Evolutionary conservation across 805 yeast genomes (phyloP).

Genomic region (Pichia ethanolica): DNA sequence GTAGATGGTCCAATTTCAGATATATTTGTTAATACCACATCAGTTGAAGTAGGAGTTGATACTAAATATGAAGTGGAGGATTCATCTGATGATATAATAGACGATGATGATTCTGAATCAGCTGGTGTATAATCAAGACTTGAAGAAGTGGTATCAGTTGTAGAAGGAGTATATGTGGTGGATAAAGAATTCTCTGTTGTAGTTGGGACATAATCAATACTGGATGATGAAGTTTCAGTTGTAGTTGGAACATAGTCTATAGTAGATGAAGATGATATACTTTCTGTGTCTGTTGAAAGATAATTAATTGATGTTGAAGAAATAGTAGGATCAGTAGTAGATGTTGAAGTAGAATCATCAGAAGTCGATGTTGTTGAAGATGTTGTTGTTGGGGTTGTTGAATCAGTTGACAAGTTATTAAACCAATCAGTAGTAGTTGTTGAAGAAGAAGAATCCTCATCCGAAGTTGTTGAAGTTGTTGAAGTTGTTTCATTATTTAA

Average conservation of each 20-base stretch:
- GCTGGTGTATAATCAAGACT: not conserved
- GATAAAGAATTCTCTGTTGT: not conserved
- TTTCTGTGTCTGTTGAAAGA: too few relatives aligned
- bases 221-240: too few relatives aligned
- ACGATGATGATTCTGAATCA: not conserved
- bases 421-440: not conserved
- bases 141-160: not conserved
- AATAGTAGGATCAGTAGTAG: not conserved
- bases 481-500: not conserved
- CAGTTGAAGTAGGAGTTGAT: not conserved
- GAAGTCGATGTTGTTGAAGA: not conserved
- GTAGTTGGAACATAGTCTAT: not conserved
- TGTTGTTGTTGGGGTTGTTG: not conserved
- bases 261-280: not conserved
- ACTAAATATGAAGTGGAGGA: not conserved
- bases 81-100: not conserved
- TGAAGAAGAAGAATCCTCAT: not conserved
- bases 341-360: not conserved
- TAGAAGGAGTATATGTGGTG: not conserved
- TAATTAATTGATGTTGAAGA: not conserved
- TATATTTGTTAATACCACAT: too few relatives aligned
- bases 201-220: not conserved
- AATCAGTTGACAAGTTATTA: not conserved
- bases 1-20: not conserved
- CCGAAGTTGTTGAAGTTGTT: not conserved